Conservation (phyloP, 1,284 basidiomycete species). For the Ustilago nuda region DNA sequence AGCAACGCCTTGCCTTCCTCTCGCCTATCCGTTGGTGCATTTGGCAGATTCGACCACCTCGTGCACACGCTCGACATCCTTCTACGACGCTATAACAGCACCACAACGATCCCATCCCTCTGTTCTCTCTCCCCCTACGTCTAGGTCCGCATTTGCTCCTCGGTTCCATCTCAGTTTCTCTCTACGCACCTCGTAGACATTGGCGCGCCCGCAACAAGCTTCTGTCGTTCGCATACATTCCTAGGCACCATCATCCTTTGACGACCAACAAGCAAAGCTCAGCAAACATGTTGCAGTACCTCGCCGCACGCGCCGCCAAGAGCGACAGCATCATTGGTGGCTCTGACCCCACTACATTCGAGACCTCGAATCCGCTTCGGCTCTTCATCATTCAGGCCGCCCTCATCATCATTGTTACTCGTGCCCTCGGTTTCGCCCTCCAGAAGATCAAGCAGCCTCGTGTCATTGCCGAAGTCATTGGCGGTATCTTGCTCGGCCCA, state of each 20-base stretch:
- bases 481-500: constrained; percentile 77
- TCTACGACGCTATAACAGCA: not conserved
- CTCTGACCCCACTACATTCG: constrained; percentile 76
- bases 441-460: constrained; percentile 81
- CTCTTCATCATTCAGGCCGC: constrained; percentile 84
- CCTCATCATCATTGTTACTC: constrained; percentile 76
- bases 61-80: constrained; percentile 3
- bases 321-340: constrained; percentile 74
- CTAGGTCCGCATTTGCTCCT: not conserved
- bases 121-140: not conserved
- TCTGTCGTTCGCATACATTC: not conserved
- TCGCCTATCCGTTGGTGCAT: not conserved
- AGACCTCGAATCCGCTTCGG: constrained; percentile 77
- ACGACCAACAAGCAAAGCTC: not conserved
- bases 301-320: constrained; percentile 45
- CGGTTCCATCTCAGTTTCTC: not conserved
- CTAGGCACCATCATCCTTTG: not conserved
- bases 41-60: not conserved
- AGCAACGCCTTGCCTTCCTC: not conserved
- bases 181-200: constrained; percentile 20
- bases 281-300: constrained; percentile 26
- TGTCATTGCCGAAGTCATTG: constrained; percentile 89
- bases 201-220: not conserved
- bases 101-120: not conserved
- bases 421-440: constrained; percentile 77